A percentile compares a stretch with the other conserved stretches of the same genome.
Conservation (phyloP, 805 yeast species). For the Schizosaccharomyces pombe region ASM294v3 CU329670.1:3029001-3029500, state of each 20-base stretch:
- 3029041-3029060: slow-evolving; percentile 60
- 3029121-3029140: slow-evolving; percentile 50
- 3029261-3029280: slow-evolving; percentile 35
- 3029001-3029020: slow-evolving; percentile 67
- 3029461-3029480: slow-evolving; percentile 24
- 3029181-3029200: slow-evolving; percentile 53
- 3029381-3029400: slow-evolving; percentile 64
- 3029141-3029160: slow-evolving; percentile 50
- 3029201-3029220: slow-evolving; percentile 30
- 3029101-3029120: slow-evolving; percentile 46
- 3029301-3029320: slow-evolving; percentile 55
- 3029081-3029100: slow-evolving; percentile 49
- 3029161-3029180: slow-evolving; percentile 47
- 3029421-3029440: slow-evolving; percentile 48
- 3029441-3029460: slow-evolving; percentile 37
- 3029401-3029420: slow-evolving; percentile 59
- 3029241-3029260: slow-evolving; percentile 35
- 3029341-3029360: slow-evolving; percentile 39
- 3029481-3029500: slow-evolving; percentile 18
- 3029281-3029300: slow-evolving; percentile 45
- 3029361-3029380: slow-evolving; percentile 43
- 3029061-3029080: slow-evolving; percentile 59
- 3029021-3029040: slow-evolving; percentile 54
- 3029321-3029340: slow-evolving; percentile 63
- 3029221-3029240: slow-evolving; percentile 48